phyloP scores from a whole-genome alignment of 1,284 basidiomycete genomes.

The Wallemia hederae region DNA sequence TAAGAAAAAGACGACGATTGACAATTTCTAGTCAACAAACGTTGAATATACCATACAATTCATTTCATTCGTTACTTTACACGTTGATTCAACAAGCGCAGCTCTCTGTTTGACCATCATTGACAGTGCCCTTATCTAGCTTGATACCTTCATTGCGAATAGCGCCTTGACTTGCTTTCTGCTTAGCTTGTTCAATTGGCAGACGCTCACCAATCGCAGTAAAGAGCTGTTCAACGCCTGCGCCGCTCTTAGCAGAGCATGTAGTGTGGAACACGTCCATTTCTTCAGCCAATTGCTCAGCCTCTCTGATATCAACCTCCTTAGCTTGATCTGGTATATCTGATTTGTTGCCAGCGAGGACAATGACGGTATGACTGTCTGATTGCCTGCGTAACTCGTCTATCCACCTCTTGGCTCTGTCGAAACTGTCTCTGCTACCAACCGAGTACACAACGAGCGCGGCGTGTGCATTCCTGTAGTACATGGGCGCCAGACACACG shows the following conservation, averaged over 20 bases:
- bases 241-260: background rate
- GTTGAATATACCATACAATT: too few relatives aligned
- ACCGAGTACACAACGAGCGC: slow-evolving; percentile 58
- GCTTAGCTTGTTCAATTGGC: background rate
- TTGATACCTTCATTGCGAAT: too few relatives aligned
- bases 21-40: too few relatives aligned
- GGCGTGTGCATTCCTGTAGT: slow-evolving; percentile 91
- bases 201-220: background rate
- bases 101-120: too few relatives aligned
- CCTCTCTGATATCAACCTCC: background rate
- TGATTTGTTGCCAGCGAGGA: background rate
- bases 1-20: slow-evolving; percentile 27
- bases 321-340: background rate
- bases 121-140: too few relatives aligned
- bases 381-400: background rate
- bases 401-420: background rate
- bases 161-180: background rate
- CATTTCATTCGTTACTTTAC: too few relatives aligned
- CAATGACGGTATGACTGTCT: background rate
- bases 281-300: background rate
- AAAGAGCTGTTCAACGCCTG: background rate
- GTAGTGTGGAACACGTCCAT: background rate
- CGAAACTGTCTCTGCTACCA: background rate
- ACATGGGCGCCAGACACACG: slow-evolving; percentile 45
- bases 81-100: too few relatives aligned